Conservation (phyloP, 345 rosid genomes). For the Corchorus olitorius region DNA sequence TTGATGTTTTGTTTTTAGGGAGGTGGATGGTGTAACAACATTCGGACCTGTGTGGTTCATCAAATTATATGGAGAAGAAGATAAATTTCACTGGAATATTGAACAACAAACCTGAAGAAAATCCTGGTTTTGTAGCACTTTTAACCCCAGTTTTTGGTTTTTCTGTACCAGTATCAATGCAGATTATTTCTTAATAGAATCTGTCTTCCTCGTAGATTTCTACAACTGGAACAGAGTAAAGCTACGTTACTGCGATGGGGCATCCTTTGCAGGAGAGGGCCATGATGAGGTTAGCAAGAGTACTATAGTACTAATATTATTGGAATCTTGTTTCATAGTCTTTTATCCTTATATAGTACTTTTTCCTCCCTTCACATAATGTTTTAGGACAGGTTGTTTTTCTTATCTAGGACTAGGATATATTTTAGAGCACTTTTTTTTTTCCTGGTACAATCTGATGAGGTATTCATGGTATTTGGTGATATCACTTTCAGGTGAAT, state of each 20-base stretch:
- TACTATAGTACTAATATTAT: neutral
- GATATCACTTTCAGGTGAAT: constrained; percentile 34
- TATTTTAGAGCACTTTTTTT: neutral
- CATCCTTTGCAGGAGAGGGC: constrained; percentile 78
- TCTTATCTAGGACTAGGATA: neutral
- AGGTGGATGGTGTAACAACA: constrained; percentile 87
- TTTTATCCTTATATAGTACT: neutral
- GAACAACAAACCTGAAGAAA: constrained; percentile 65
- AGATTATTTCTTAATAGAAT: constrained; percentile 5
- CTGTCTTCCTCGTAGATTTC: constrained; percentile 58
- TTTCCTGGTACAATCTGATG: neutral
- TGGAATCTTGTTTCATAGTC: neutral
- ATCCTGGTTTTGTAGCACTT: constrained; percentile 48
- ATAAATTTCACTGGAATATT: constrained; percentile 59
- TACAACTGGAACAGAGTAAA: constrained; percentile 92
- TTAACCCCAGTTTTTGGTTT: neutral
- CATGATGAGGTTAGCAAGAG: constrained; percentile 55
- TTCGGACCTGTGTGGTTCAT: constrained; percentile 53
- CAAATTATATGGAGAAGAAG: constrained; percentile 59
- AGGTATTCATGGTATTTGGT: neutral
- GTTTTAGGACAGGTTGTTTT: neutral
- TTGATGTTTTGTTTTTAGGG: constrained; percentile 50
- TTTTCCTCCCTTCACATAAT: neutral
- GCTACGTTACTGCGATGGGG: constrained; percentile 93
- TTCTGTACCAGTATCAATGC: neutral